Evolutionary conservation across 2,329 filamentous ascomycete species (phyloP).

Genomic region (Exophiala sp.): DNA sequence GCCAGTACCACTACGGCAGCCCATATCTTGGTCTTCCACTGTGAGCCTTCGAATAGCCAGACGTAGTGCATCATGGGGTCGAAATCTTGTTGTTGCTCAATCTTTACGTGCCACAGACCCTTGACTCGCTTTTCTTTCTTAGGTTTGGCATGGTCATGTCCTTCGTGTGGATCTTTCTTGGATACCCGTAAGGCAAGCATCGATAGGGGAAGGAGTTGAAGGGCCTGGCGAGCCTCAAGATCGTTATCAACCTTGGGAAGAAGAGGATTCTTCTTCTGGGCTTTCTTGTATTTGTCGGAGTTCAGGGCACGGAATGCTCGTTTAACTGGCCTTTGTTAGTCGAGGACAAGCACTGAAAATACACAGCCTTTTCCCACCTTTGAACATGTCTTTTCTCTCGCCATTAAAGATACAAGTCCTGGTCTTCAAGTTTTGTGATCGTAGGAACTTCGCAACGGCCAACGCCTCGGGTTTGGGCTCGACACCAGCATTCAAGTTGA

Average conservation of each 20-base stretch:
- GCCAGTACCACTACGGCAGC: slow-evolving; percentile 75
- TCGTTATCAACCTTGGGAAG: slow-evolving; percentile 86
- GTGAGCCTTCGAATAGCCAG: slow-evolving; percentile 92
- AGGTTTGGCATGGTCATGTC: slow-evolving; percentile 63
- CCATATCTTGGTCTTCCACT: slow-evolving; percentile 91
- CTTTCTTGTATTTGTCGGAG: slow-evolving; percentile 86
- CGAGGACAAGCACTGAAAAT: slow-evolving; percentile 10
- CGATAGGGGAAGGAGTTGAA: slow-evolving; percentile 91
- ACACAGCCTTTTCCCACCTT: slow-evolving; percentile 54
- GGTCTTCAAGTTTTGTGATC: slow-evolving; percentile 77
- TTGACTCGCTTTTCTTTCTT: slow-evolving; percentile 87
- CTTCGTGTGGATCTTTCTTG: slow-evolving; percentile 75
- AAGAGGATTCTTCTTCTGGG: slow-evolving; percentile 70
- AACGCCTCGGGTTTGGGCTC: slow-evolving; percentile 86
- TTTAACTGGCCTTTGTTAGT: slow-evolving; percentile 63
- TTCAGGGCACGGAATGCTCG: slow-evolving; percentile 86
- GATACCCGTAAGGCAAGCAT: slow-evolving; percentile 86
- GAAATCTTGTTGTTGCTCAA: slow-evolving; percentile 89
- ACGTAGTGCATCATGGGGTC: slow-evolving; percentile 76
- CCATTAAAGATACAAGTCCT: slow-evolving; percentile 91
- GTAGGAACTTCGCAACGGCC: slow-evolving; percentile 84
- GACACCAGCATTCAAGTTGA: slow-evolving; percentile 39
- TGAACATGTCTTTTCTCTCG: slow-evolving; percentile 97
- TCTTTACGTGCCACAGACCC: slow-evolving; percentile 91
- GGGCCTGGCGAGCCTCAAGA: slow-evolving; percentile 83